These are phyloP conservation scores for Arthroderma sp. DNA, from an alignment of 2,329 filamentous ascomycete genomes.

Conservation along the genomic window DNA sequence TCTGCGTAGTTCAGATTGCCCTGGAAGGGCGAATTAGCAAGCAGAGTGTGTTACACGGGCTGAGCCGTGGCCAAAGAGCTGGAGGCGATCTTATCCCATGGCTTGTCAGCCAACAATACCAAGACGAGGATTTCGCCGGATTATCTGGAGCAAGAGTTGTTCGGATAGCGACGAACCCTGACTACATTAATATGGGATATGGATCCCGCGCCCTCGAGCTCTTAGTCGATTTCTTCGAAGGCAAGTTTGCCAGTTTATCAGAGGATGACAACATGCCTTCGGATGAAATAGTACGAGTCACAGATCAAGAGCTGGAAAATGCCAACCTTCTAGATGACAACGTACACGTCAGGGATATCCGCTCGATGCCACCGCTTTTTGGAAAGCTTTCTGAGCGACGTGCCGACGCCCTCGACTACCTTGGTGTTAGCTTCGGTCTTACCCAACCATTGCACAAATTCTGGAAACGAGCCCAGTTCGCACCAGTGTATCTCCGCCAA, in stretches of 20 bases:
- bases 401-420: constrained; percentile 70
- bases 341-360: constrained; percentile 78
- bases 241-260: constrained; percentile 72
- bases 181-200: constrained; percentile 87
- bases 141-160: constrained; percentile 86
- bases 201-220: constrained; percentile 79
- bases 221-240: constrained; percentile 84
- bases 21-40: constrained; percentile 90
- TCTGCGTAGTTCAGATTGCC: constrained; percentile 88
- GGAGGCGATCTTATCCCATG: constrained; percentile 92
- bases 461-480: constrained; percentile 81
- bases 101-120: constrained; percentile 95
- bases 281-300: constrained; percentile 61
- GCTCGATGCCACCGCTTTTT: constrained; percentile 85
- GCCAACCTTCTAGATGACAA: constrained; percentile 71
- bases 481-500: constrained; percentile 85
- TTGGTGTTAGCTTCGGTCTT: constrained; percentile 90
- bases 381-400: constrained; percentile 72
- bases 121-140: constrained; percentile 90
- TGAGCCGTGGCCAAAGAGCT: constrained; percentile 78
- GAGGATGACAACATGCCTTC: constrained; percentile 47
- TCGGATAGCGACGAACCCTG: constrained; percentile 89
- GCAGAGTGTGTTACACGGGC: constrained; percentile 77
- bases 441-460: constrained; percentile 83
- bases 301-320: constrained; percentile 66